Conservation (phyloP, 179 eudicot genomes). For the Nepenthes alata region DNA sequence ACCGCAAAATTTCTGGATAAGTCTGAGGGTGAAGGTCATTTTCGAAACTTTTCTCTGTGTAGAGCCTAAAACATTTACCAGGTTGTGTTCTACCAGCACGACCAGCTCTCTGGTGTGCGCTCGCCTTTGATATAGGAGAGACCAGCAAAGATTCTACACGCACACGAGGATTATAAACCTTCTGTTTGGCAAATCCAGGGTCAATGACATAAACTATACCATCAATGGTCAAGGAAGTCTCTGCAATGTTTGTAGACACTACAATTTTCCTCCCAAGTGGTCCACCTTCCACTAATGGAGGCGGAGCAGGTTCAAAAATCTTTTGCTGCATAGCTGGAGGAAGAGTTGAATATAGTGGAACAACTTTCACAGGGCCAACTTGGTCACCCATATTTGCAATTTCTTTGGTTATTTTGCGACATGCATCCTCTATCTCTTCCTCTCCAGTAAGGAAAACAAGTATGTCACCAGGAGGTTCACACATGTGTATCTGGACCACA, state of each 20-base stretch:
- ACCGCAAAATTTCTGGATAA: conserved; percentile 84
- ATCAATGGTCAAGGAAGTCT: conserved; percentile 93
- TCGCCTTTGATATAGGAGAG: conserved; percentile 96
- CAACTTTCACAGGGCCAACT: conserved; percentile 79
- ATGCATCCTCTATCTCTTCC: conserved; percentile 97
- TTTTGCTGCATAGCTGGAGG: conserved; percentile 98
- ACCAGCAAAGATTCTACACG: conserved; percentile 94
- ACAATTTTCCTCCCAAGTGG: conserved; percentile 91
- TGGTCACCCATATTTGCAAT: conserved; percentile 64
- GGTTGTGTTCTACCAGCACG: conserved; percentile 99
- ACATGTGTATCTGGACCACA: conserved; percentile 71
- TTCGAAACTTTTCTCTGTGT: conserved; percentile 83
- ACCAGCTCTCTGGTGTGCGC: conserved; percentile 97
- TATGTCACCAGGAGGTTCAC: conserved; percentile 79
- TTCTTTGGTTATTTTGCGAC: conserved; percentile 65
- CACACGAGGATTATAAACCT: conserved; percentile 83
- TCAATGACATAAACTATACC: conserved; percentile 95
- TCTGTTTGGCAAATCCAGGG: conserved; percentile 93
- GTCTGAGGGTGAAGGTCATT: conserved; percentile 92
- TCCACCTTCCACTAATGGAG: conserved; percentile 72
- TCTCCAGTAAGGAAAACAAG: conserved; percentile 94
- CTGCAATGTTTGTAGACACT: conserved; percentile 91
- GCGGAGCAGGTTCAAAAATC: conserved; percentile 94
- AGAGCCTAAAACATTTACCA: conserved; percentile 89
- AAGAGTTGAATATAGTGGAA: conserved; percentile 87